These are phyloP conservation scores for Zizania latifolia DNA, from an alignment of 176 grass and related monocot species.

Conservation along the genomic window DNA sequence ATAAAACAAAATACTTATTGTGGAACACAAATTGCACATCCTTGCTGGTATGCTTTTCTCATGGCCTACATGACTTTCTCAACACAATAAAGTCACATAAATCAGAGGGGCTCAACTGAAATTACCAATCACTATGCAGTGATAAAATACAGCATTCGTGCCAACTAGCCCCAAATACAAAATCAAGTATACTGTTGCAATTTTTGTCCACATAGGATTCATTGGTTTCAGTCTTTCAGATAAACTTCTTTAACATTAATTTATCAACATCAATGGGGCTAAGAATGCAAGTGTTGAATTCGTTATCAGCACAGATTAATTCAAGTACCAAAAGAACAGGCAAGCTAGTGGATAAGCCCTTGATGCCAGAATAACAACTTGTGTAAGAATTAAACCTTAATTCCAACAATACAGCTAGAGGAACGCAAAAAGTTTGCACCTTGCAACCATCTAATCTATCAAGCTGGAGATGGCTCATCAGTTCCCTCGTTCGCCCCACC, in stretches of 20 bases:
- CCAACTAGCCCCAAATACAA: background rate
- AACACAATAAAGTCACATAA: background rate
- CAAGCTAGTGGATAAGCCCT: background rate
- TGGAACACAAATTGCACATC: background rate
- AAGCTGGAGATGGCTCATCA: slow-evolving; percentile 46
- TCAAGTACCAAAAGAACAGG: slow-evolving; percentile 23
- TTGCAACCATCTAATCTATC: slow-evolving; percentile 34
- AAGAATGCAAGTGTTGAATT: background rate
- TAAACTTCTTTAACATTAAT: background rate
- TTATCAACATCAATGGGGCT: background rate
- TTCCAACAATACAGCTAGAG: slow-evolving; percentile 18
- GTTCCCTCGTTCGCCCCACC: slow-evolving; percentile 26
- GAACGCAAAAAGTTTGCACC: slow-evolving; percentile 30
- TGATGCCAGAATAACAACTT: slow-evolving; percentile 20
- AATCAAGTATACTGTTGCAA: background rate
- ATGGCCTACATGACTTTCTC: background rate
- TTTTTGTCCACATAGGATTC: background rate
- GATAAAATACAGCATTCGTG: background rate
- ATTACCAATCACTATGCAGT: background rate
- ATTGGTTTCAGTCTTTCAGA: background rate
- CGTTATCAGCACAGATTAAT: slow-evolving; percentile 15
- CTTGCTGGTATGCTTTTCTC: background rate
- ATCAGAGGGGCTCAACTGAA: background rate
- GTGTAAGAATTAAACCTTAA: slow-evolving; percentile 28
- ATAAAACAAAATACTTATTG: background rate